These are phyloP conservation scores for Fusarium mundagurra DNA, from an alignment of 2,329 filamentous ascomycete species.

Conservation along the genomic window DNA sequence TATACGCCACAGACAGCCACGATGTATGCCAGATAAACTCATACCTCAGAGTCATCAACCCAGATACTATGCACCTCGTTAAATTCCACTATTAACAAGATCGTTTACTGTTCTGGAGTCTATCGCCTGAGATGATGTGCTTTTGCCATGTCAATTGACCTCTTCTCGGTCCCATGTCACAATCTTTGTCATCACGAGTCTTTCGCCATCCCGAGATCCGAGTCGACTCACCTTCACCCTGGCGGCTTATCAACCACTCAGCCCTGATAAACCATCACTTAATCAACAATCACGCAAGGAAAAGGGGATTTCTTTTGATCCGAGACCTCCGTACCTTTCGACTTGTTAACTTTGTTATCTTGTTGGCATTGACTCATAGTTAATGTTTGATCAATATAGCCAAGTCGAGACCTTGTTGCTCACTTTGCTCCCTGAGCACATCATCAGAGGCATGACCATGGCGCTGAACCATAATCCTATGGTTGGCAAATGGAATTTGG, in stretches of 20 bases:
- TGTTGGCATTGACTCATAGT: neutral
- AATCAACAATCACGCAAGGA: conserved; percentile 5
- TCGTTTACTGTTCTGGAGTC: neutral
- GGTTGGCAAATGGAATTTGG: conserved; percentile 15
- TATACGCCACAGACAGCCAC: conserved; percentile 23
- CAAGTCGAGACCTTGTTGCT: conserved; percentile 20
- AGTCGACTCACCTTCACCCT: conserved; percentile 9
- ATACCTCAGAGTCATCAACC: neutral
- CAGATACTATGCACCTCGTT: neutral
- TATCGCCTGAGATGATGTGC: conserved; percentile 30
- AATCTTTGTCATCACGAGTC: conserved; percentile 18
- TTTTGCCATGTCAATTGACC: conserved; percentile 4
- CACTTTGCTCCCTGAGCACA: conserved; percentile 35
- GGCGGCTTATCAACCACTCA: conserved; percentile 12
- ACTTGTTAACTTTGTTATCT: neutral
- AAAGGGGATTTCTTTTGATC: neutral
- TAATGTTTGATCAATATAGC: conserved; percentile 15
- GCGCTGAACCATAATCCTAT: conserved; percentile 26
- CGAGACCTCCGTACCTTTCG: conserved; percentile 1
- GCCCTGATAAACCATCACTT: neutral
- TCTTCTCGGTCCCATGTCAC: neutral
- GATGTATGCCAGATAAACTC: neutral
- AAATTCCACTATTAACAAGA: neutral
- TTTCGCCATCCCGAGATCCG: conserved; percentile 36
- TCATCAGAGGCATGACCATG: conserved; percentile 27